Evolutionary conservation across 2,329 filamentous ascomycete species (phyloP), one percentile per base, ranked within the genome.

Genomic region (Calycina herbarum): DNA sequence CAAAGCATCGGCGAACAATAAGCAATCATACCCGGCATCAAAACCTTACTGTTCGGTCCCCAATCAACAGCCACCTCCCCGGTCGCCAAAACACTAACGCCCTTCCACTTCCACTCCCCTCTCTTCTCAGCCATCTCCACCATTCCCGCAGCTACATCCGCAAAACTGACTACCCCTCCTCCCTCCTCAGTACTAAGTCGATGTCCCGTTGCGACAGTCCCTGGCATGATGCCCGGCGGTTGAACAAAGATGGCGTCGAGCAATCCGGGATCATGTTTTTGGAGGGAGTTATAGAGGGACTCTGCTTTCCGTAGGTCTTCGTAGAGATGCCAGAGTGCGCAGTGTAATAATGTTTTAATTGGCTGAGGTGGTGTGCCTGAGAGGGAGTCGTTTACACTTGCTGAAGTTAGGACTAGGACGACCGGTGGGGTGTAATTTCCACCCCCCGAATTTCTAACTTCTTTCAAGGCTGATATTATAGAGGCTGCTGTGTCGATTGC

Each of bases 371-470:
- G 45, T 51, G 24, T 51, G n/a, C n/a, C 45, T 24, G n/a, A 24
- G n/a, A 51, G 45, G 8, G 45, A 51, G 45, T 51, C 45, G 45
- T 51, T 51, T 24, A 51, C 45, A 27, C 45, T 51, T 51, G 45
- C n/a, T 51, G 45, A 51, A 24, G n/a, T 27, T 7, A 51, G 45
- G 45, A 51, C 45, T 15, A 51, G 45, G 20, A 51, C 20, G 45
- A 51, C 13, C 5, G 45, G 45, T 51, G 45, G 20, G n/a, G n/a
- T 51, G 17, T 27, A 51, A 10, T 10, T 10, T 24, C 20, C 20
- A 3, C 20, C 45, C 10, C 8, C n/a, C 5, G n/a, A 11, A 10
- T 15, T 51, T 51, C 45, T 24, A 24, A 51, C 8, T 51, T 11
- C 8, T 24, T 11, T 51, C 45, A 51, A 24, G n/a, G 45, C 45